A percentile compares a stretch with the other conserved stretches of the same genome.
Evolutionary conservation across 192 early-diverging fungal genomes (phyloP).

Genomic region (Pilaira anomala): DNA sequence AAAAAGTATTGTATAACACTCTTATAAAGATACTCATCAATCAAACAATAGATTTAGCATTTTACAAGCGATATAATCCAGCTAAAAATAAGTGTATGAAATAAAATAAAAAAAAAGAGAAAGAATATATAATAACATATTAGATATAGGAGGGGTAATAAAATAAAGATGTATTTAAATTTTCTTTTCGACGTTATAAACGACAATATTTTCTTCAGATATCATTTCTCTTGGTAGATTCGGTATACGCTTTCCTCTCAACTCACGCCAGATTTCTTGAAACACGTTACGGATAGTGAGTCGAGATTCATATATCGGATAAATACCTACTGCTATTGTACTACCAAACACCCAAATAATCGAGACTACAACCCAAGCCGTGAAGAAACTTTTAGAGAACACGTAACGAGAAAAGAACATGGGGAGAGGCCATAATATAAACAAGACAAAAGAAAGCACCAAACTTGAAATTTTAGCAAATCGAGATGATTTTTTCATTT

Average conservation of each 20-base stretch:
- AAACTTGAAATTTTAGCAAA: conserved; percentile 56
- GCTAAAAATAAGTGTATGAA: too few relatives aligned
- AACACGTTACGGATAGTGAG: conserved; percentile 9
- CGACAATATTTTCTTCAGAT: not conserved
- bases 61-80: too few relatives aligned
- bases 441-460: conserved; percentile 53
- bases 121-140: too few relatives aligned
- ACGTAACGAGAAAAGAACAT: conserved; percentile 65
- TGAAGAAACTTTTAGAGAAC: conserved; percentile 63
- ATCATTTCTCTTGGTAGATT: not conserved
- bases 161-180: not conserved
- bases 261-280: conserved; percentile 27
- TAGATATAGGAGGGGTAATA: too few relatives aligned
- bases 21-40: too few relatives aligned
- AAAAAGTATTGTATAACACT: too few relatives aligned
- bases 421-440: conserved; percentile 70
- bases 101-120: too few relatives aligned
- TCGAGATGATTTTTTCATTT: conserved; percentile 50
- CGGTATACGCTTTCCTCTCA: conserved; percentile 7
- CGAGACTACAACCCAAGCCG: conserved; percentile 63
- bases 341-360: conserved; percentile 62
- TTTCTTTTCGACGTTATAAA: not conserved
- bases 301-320: conserved; percentile 51
- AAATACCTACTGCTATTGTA: conserved; percentile 52
- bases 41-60: too few relatives aligned